These are phyloP conservation scores for Aspergillus pseudoviridinutans DNA, from an alignment of 2,329 filamentous ascomycete species.

Conservation along the genomic window DNA sequence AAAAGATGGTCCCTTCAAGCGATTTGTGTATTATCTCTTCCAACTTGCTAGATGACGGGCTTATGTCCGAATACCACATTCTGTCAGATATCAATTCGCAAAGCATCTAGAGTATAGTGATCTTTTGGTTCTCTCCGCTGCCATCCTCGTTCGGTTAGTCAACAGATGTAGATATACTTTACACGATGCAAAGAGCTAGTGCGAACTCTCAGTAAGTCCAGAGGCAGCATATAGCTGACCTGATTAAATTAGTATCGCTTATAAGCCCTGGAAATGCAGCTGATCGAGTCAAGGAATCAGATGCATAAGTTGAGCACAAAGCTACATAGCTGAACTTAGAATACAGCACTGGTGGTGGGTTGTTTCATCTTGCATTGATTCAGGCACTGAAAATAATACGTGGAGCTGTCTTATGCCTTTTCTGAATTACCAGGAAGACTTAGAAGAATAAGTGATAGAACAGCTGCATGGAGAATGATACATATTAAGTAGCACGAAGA, in stretches of 20 bases:
- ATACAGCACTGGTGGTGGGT: neutral
- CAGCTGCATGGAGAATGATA: neutral
- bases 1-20: neutral
- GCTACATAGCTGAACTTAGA: neutral
- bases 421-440: neutral
- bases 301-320: neutral
- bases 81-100: neutral
- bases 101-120: neutral
- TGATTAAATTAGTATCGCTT: neutral
- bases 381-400: neutral
- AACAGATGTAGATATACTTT: neutral
- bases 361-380: neutral
- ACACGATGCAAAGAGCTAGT: neutral
- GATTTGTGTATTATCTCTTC: neutral
- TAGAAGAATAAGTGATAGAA: neutral
- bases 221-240: too few relatives aligned
- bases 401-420: neutral
- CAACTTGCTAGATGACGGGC: neutral
- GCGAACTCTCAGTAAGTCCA: neutral
- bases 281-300: neutral
- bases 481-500: neutral
- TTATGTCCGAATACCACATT: neutral
- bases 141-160: neutral
- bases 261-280: neutral
- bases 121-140: neutral